phyloP scores from a whole-genome alignment of 2,329 filamentous ascomycete species.

The Colletotrichum echinochloae region DNA sequence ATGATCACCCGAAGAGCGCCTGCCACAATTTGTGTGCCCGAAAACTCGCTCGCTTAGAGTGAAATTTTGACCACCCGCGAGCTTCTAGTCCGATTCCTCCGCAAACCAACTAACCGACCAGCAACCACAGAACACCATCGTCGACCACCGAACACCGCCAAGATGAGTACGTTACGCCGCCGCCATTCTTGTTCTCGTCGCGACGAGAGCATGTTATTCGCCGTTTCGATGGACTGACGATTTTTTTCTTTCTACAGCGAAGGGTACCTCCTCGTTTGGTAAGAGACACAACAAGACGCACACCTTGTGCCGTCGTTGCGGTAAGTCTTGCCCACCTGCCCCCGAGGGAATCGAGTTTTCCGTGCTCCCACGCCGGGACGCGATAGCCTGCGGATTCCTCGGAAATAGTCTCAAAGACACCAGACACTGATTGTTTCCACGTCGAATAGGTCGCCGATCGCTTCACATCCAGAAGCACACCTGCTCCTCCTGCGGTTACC shows the following conservation, averaged over 20 bases:
- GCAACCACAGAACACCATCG: constrained; percentile 41
- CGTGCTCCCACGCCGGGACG: neutral
- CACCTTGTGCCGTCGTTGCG: constrained; percentile 98
- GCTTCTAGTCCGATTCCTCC: constrained; percentile 33
- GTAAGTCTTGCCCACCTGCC: constrained; percentile 69
- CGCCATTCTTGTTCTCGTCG: neutral
- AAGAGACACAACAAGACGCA: constrained; percentile 97
- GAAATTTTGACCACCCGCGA: constrained; percentile 28
- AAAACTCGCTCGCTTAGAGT: constrained; percentile 33
- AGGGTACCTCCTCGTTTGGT: constrained; percentile 70
- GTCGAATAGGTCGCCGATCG: constrained; percentile 83
- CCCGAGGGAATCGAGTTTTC: neutral
- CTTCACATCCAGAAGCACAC: constrained; percentile 99
- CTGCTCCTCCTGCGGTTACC: constrained; percentile 95
- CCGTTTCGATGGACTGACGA: constrained; percentile 45
- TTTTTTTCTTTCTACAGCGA: constrained; percentile 55
- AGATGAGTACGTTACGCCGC: constrained; percentile 65
- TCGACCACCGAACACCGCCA: constrained; percentile 56
- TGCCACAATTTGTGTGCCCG: constrained; percentile 30
- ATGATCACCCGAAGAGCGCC: constrained; percentile 5
- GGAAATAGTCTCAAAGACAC: constrained; percentile 10
- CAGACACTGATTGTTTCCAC: constrained; percentile 19
- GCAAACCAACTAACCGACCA: constrained; percentile 38
- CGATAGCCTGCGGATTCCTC: constrained; percentile 29
- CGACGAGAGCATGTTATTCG: constrained; percentile 37